Evolutionary conservation across 371 early-diverging fungal species (phyloP).

Genomic region (Entomophthora muscae): DNA sequence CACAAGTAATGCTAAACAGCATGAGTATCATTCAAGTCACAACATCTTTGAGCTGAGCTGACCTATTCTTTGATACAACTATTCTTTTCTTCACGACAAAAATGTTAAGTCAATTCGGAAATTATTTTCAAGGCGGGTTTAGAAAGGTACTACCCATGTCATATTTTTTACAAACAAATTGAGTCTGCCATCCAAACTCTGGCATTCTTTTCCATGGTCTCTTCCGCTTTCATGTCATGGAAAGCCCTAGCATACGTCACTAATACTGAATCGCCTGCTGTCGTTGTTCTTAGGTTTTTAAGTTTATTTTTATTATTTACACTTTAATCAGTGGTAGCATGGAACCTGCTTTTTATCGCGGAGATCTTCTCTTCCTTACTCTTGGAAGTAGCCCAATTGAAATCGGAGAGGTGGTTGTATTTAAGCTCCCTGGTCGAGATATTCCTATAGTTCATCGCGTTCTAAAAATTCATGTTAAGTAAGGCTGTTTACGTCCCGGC

Average conservation of each 20-base stretch:
- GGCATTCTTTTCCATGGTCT: slow-evolving; percentile 64
- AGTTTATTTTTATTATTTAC: background rate
- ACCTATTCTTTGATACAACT: too few relatives aligned
- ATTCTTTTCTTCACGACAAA: too few relatives aligned
- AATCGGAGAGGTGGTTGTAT: slow-evolving; percentile 94
- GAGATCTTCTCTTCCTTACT: slow-evolving; percentile 88
- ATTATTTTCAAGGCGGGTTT: background rate
- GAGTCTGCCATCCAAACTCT: slow-evolving; percentile 20
- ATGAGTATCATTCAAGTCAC: too few relatives aligned
- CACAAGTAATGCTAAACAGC: too few relatives aligned
- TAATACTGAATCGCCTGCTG: slow-evolving; percentile 94
- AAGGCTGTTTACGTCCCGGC: slow-evolving; percentile 9
- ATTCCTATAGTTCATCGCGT: slow-evolving; percentile 99
- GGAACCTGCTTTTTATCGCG: slow-evolving; percentile 96
- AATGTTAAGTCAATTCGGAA: background rate
- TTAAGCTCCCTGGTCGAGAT: slow-evolving; percentile 73
- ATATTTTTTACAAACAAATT: background rate
- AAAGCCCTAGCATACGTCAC: slow-evolving; percentile 68
- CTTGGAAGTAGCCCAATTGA: slow-evolving; percentile 46
- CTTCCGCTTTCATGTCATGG: slow-evolving; percentile 96
- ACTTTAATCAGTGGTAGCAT: slow-evolving; percentile 86
- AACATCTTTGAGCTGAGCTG: too few relatives aligned
- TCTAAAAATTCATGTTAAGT: slow-evolving; percentile 72
- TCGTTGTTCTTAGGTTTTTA: slow-evolving; percentile 90
- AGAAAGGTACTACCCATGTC: background rate